A percentile compares a stretch with the other conserved stretches of the same genome.
Evolutionary conservation across 306 rosid species (phyloP).

Genomic region (Potentilla sterilis): DNA sequence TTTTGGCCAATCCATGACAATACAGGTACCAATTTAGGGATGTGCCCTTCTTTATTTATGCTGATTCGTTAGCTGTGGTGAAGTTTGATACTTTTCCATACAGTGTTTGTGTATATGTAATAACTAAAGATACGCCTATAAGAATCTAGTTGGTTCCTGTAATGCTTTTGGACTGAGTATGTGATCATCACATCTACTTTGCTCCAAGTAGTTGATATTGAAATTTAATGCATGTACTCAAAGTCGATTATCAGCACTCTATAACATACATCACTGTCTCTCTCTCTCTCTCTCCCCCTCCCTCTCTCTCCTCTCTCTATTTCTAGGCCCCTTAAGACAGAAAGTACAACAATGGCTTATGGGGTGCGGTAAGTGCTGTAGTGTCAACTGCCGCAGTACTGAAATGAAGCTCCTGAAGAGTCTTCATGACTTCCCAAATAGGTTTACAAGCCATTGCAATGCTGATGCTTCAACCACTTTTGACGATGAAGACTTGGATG

Average conservation of each 20-base stretch:
- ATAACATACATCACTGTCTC: too few relatives aligned
- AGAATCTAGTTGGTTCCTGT: not conserved
- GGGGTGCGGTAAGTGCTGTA: slow-evolving; percentile 59
- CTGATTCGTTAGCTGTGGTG: not conserved
- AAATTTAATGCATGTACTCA: not conserved
- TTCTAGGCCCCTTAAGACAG: slow-evolving; percentile 66
- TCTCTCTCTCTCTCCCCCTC: too few relatives aligned
- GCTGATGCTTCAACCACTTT: slow-evolving; percentile 43
- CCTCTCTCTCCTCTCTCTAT: slow-evolving; percentile 23
- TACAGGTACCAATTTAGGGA: not conserved
- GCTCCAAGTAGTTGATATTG: not conserved
- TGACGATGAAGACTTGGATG: slow-evolving; percentile 71
- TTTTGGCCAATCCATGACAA: too few relatives aligned
- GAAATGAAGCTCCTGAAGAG: slow-evolving; percentile 50
- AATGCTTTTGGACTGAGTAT: not conserved
- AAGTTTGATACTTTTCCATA: too few relatives aligned
- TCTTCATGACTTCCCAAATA: slow-evolving; percentile 66
- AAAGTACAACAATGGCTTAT: slow-evolving; percentile 66
- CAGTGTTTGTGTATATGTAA: not conserved
- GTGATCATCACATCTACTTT: not conserved
- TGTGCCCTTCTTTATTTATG: not conserved
- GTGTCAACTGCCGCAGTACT: slow-evolving; percentile 50
- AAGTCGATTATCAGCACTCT: not conserved
- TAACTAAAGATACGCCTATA: not conserved
- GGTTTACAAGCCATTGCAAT: slow-evolving; percentile 38